A percentile compares a stretch with the other conserved stretches of the same genome.
phyloP scores from a whole-genome alignment of 2,329 filamentous ascomycete genomes.

The Aspergillus sp. region DNA sequence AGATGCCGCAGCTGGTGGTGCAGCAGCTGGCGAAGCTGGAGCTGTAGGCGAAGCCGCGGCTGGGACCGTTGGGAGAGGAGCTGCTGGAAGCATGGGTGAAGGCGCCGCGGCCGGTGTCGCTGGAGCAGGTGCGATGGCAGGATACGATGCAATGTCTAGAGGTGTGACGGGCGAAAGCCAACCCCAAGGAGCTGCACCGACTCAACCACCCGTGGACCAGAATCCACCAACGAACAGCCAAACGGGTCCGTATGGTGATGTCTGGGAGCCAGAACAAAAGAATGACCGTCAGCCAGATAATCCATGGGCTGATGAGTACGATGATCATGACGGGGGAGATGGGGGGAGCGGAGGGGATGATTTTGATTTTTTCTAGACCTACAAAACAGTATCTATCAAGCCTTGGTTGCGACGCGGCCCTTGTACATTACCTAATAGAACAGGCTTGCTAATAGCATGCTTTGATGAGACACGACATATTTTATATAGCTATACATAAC shows the following conservation, averaged over 20 bases:
- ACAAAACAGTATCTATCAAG: neutral
- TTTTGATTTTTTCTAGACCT: conserved; percentile 19
- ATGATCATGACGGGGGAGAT: conserved; percentile 24
- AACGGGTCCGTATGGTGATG: conserved; percentile 24
- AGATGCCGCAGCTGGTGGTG: conserved; percentile 39
- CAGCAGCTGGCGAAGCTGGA: conserved; percentile 38
- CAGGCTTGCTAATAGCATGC: neutral
- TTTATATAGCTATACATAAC: neutral
- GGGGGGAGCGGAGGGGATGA: conserved; percentile 28
- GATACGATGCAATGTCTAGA: conserved; percentile 63
- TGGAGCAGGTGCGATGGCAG: conserved; percentile 61
- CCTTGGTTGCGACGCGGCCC: neutral
- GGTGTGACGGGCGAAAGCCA: conserved; percentile 39
- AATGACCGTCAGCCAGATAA: conserved; percentile 25
- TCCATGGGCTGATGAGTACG: conserved; percentile 17
- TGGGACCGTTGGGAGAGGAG: conserved; percentile 38
- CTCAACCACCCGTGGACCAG: conserved; percentile 19
- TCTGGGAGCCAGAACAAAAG: conserved; percentile 26
- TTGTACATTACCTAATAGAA: neutral
- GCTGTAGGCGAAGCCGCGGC: conserved; percentile 38
- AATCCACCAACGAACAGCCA: conserved; percentile 18
- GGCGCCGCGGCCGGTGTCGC: conserved; percentile 47
- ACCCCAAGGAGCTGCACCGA: conserved; percentile 17
- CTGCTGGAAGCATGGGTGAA: conserved; percentile 40
- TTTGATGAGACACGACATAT: neutral